phyloP scores from a whole-genome alignment of 2,329 filamentous ascomycete genomes.

The Berkeleyomyces basicola region DNA sequence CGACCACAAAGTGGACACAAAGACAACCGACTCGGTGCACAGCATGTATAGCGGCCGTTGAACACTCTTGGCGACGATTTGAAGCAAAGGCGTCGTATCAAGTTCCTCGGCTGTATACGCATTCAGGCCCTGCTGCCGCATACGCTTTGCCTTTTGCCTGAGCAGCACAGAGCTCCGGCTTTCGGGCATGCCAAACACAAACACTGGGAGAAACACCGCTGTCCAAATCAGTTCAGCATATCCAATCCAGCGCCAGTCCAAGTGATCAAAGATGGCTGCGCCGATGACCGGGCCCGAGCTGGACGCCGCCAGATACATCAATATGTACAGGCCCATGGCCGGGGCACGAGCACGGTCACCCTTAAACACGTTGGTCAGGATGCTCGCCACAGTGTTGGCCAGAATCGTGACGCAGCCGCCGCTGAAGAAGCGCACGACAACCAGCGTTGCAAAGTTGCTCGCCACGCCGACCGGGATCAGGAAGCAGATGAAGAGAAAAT shows the following conservation, averaged over 20 bases:
- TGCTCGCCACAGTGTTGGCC: conserved; percentile 17
- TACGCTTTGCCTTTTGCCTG: conserved; percentile 6
- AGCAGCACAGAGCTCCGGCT: conserved; percentile 5
- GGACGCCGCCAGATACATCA: conserved; percentile 15
- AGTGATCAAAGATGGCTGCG: conserved; percentile 17
- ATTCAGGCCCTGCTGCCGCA: conserved; percentile 4
- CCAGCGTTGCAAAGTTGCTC: conserved; percentile 11
- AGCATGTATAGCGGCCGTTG: conserved; percentile 13
- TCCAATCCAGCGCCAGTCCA: conserved; percentile 23
- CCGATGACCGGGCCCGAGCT: conserved; percentile 21
- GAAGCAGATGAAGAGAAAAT: conserved; percentile 17
- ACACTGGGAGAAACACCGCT: conserved; percentile 24
- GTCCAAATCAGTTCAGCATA: conserved; percentile 26
- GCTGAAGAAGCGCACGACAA: conserved; percentile 18
- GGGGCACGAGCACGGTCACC: conserved; percentile 17
- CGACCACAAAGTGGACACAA: conserved; percentile 30
- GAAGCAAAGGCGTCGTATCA: conserved; percentile 3
- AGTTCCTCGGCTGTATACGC: conserved; percentile 10
- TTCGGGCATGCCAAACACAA: conserved; percentile 14
- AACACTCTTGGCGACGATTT: conserved; percentile 8
- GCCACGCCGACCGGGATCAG: conserved; percentile 8
- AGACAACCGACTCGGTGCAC: conserved; percentile 31
- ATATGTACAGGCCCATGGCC: conserved; percentile 17
- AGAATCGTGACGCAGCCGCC: conserved; percentile 19
- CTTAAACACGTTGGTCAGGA: conserved; percentile 19